A percentile compares a stretch with the other conserved stretches of the same genome.
Evolutionary conservation across 306 rosid genomes (phyloP).

Genomic region (Quercus bicolor): DNA sequence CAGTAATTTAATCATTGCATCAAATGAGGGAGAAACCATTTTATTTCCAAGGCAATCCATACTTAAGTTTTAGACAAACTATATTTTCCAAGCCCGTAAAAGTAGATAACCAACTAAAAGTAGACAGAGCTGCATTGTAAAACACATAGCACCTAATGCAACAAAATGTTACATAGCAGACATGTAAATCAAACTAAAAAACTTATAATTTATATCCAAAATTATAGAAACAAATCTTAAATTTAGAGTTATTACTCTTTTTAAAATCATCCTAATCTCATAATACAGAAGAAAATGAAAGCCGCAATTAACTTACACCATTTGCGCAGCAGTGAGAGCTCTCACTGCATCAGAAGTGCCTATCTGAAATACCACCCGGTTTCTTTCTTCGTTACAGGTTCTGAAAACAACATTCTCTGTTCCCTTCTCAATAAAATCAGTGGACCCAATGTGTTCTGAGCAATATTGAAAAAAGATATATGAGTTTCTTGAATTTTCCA

Average conservation of each 20-base stretch:
- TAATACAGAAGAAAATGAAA: background rate
- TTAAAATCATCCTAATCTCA: conserved; percentile 8
- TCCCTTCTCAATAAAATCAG: conserved; percentile 86
- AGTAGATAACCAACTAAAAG: background rate
- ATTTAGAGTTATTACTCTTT: conserved; percentile 8
- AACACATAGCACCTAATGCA: background rate
- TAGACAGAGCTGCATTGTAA: background rate
- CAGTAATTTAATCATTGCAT: conserved; percentile 7
- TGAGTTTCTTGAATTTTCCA: background rate
- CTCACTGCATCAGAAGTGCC: conserved; percentile 85
- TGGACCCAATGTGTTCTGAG: conserved; percentile 54
- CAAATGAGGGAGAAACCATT: background rate
- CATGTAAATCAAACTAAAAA: background rate
- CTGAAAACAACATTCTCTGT: conserved; percentile 72
- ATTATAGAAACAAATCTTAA: background rate
- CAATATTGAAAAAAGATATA: conserved; percentile 1
- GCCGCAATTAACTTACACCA: conserved; percentile 57
- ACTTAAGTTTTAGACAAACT: background rate
- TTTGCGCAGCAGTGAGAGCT: conserved; percentile 76
- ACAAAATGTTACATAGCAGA: background rate
- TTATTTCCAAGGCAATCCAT: background rate
- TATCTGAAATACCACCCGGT: conserved; percentile 77
- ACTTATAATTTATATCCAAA: background rate
- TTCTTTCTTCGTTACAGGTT: conserved; percentile 69
- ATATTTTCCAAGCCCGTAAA: background rate